These are phyloP conservation scores for Phytophthora rubi DNA, from an alignment of 352 stramenopile genomes.

Conservation along the genomic window DNA sequence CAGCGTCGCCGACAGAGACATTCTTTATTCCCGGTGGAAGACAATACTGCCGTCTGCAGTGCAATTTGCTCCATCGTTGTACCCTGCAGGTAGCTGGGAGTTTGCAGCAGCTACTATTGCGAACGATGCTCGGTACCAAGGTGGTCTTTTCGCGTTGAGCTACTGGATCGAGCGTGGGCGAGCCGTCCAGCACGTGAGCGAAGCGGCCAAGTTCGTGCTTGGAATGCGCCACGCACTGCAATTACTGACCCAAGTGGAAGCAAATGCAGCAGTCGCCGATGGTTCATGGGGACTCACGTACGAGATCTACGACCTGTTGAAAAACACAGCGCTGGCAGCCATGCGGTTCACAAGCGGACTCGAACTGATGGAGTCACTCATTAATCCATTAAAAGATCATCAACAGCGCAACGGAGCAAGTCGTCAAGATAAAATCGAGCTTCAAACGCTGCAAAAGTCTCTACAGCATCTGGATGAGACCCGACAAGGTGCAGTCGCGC, in stretches of 20 bases:
- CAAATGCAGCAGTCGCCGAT: conserved; percentile 13
- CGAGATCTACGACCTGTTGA: conserved; percentile 51
- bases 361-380: conserved; percentile 26
- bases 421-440: conserved; percentile 14
- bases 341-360: conserved; percentile 49
- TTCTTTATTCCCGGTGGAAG: conserved; percentile 32
- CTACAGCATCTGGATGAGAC: conserved; percentile 5
- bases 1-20: conserved; percentile 10
- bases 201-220: conserved; percentile 43
- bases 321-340: conserved; percentile 56
- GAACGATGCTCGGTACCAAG: conserved; percentile 64
- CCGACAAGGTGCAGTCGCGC: conserved; percentile 5
- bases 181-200: conserved; percentile 27
- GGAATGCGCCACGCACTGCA: conserved; percentile 37
- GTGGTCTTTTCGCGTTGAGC: conserved; percentile 43
- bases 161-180: conserved; percentile 48
- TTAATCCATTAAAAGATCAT: conserved; percentile 18
- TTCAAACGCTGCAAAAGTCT: conserved; percentile 21
- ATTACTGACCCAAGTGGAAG: conserved; percentile 37
- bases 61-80: conserved; percentile 21
- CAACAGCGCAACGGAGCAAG: conserved; percentile 16
- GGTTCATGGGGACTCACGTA: conserved; percentile 45
- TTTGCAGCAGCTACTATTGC: conserved; percentile 56
- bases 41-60: background rate
- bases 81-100: conserved; percentile 55